A percentile compares a stretch with the other conserved stretches of the same genome.
phyloP scores from a whole-genome alignment of 495 filamentous ascomycete genomes.

The Tuber microsphaerosporum region DNA sequence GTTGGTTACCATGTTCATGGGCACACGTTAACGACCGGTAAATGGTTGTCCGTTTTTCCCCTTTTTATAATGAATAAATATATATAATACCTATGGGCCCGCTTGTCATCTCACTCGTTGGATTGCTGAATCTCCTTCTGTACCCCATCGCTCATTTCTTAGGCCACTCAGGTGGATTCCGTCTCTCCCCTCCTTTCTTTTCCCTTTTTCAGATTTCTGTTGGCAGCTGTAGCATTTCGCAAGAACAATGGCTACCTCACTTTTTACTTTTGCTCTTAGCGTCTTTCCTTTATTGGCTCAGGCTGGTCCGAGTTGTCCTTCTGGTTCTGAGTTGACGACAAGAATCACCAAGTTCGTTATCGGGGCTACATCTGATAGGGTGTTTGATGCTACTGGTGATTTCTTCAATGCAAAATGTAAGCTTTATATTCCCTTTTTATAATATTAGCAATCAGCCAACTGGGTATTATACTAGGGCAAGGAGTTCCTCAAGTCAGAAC shows the following conservation, averaged over 20 bases:
- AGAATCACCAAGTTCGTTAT: background rate
- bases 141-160: background rate
- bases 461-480: background rate
- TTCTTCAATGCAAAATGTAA: background rate
- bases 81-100: background rate
- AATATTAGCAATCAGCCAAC: background rate
- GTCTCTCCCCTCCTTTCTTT: background rate
- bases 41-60: background rate
- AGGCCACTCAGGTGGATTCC: background rate
- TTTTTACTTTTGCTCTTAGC: background rate
- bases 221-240: background rate
- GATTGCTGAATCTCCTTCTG: background rate
- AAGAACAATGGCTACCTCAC: background rate
- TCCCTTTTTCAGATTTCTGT: background rate
- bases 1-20: background rate
- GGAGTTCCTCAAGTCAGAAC: background rate
- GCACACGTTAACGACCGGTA: background rate
- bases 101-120: background rate
- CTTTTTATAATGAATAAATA: background rate
- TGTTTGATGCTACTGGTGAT: background rate
- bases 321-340: background rate
- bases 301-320: background rate
- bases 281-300: background rate
- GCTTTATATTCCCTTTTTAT: background rate
- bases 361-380: background rate